Conservation (phyloP, 768 basidiomycete species). For the Amanita thiersii region DNA sequence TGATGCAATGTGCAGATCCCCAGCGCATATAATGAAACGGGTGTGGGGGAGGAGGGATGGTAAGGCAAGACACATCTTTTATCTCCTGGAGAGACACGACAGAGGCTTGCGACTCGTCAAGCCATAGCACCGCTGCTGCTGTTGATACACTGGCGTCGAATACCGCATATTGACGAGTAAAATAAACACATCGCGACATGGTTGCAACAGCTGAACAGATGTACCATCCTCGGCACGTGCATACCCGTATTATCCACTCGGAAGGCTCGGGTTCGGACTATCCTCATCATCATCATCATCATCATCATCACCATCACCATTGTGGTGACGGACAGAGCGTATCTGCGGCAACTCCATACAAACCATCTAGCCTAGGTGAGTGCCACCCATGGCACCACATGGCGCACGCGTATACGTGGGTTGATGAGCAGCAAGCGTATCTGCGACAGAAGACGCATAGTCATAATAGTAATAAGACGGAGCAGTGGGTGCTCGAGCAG, state of each 20-base stretch:
- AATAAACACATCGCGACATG: too few species aligned
- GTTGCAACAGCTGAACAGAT: too few species aligned
- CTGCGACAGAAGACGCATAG: conserved; percentile 32
- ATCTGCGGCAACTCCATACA: conserved; percentile 4
- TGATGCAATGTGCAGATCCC: conserved; percentile 17
- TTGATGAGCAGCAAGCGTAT: conserved; percentile 41
- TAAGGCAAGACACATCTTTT: conserved; percentile 1
- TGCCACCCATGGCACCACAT: conserved; percentile 32
- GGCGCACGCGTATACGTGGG: conserved; percentile 39
- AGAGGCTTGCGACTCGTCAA: neutral
- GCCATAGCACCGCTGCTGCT: conserved; percentile 1
- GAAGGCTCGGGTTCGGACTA: too few species aligned
- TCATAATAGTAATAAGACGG: conserved; percentile 43
- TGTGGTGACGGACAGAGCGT: conserved; percentile 1
- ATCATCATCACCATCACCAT: neutral
- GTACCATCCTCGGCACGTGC: too few species aligned
- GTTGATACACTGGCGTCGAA: conserved; percentile 1
- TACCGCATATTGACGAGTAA: too few species aligned
- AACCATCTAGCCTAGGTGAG: conserved; percentile 3
- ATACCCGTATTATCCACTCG: too few species aligned
- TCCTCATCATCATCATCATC: conserved; percentile 1
- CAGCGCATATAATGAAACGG: conserved; percentile 1
- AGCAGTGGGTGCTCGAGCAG: conserved; percentile 60
- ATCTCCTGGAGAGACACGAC: neutral
- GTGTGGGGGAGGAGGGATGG: neutral